Evolutionary conservation across 768 basidiomycete genomes (phyloP).

Genomic region (Postia placenta): DNA sequence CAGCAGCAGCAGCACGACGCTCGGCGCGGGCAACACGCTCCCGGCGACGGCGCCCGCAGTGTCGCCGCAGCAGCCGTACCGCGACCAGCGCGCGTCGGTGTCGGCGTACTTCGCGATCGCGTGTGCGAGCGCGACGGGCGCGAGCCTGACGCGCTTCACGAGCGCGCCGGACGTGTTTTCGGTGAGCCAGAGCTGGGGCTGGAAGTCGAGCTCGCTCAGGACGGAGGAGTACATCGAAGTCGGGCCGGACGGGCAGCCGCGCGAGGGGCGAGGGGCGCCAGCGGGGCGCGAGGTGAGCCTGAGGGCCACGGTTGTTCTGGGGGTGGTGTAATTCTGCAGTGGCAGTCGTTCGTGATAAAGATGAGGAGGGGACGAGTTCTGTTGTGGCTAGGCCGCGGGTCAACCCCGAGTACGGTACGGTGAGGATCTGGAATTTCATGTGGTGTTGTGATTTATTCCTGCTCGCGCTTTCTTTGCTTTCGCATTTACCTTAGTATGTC

Average conservation of each 20-base stretch:
- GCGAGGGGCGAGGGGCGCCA: slow-evolving; percentile 11
- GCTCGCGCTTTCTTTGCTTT: too few species aligned
- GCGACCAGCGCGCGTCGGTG: slow-evolving; percentile 66
- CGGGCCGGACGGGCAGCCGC: slow-evolving; percentile 13
- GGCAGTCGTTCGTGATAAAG: too few species aligned
- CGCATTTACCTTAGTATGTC: too few species aligned
- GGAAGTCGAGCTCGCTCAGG: slow-evolving; percentile 64
- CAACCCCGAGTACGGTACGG: too few species aligned
- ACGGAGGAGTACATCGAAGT: slow-evolving; percentile 38
- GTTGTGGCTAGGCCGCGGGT: too few species aligned
- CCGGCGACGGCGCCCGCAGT: slow-evolving; percentile 40
- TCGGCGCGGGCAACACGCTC: slow-evolving; percentile 14
- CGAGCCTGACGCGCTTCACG: slow-evolving; percentile 76
- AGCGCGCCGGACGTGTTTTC: slow-evolving; percentile 84
- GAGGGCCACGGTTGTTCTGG: slow-evolving; percentile 74
- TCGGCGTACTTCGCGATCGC: slow-evolving; percentile 81
- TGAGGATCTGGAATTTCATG: too few species aligned
- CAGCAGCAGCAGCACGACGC: slow-evolving; percentile 5
- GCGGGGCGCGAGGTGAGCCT: slow-evolving; percentile 50
- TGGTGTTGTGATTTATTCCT: too few species aligned
- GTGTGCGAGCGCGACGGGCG: slow-evolving; percentile 76
- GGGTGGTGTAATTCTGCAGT: slow-evolving; percentile 63
- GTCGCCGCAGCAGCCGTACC: slow-evolving; percentile 61
- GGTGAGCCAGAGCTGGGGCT: slow-evolving; percentile 89
- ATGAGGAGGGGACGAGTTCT: too few species aligned